Evolutionary conservation across 192 early-diverging fungal species (phyloP), one percentile per base, ranked within the genome.

Genomic region (Haplosporangium gracile): DNA sequence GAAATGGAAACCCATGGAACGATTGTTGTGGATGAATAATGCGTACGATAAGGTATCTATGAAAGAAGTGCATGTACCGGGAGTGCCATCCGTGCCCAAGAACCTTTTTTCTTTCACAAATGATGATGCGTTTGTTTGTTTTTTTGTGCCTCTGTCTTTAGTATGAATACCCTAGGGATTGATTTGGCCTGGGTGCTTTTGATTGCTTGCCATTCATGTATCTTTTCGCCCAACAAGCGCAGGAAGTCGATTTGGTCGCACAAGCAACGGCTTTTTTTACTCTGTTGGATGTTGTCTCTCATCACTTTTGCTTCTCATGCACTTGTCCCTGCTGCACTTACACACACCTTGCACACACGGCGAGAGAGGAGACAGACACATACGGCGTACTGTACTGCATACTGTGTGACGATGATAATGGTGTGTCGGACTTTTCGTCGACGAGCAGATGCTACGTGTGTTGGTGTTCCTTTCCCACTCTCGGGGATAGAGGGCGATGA

Each of bases 161-260:
- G 9, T 43, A 43, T 43, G 36, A 36, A 36, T 36, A 36, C 2
- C 42, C 42, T 0, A 16, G 47, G 11, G 47, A 49, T 11, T 11
- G 47, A 49, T 51, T 51, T 51, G 49, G 49, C 16, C 49, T 51
- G 49, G 49, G 49, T 51, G 49, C 49, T 18, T 49, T 16, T 43
- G 42, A 43, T 43, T 49, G 47, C 47, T 22, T 22, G 16, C 2
- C 5, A 51, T 51, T 26, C 8, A 8, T n/a, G 20, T 24, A 57
- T 57, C 29, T 20, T 11, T 63, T 32, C n/a, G 60, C n/a, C 26
- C 24, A 26, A 9, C 8, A 47, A 47, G 55, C 26, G 60, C 29
- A 65, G 60, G 60, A 65, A 65, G 60, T 2, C 29, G 60, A 65
- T 32, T 65, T 65, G 60, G 60, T 65, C 60, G 60, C 60, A 65